These are phyloP conservation scores for Rhizopogon salebrosus DNA, from an alignment of 768 basidiomycete genomes.

Conservation along the genomic window DNA sequence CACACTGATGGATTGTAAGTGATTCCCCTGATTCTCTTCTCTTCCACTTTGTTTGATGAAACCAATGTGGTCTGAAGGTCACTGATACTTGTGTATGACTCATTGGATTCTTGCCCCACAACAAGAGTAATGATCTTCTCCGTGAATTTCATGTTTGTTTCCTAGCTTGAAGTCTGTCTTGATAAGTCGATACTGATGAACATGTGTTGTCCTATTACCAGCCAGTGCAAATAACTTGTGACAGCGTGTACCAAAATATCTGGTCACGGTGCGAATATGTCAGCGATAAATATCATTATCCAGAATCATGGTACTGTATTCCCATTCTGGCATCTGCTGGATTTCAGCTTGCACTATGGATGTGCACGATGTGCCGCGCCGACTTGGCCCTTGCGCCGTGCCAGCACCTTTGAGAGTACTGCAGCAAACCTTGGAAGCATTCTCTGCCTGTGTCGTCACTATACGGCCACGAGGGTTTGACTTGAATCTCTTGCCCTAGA, in stretches of 20 bases:
- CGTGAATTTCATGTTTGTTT: constrained; percentile 21
- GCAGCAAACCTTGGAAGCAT: constrained; percentile 1
- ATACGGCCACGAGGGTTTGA: background rate
- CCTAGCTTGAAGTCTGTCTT: constrained; percentile 3
- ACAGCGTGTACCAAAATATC: background rate
- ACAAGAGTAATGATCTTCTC: constrained; percentile 26
- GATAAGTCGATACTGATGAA: constrained; percentile 5
- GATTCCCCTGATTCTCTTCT: background rate
- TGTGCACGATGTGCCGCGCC: background rate
- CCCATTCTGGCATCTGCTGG: background rate
- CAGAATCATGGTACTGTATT: background rate
- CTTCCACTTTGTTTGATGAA: background rate
- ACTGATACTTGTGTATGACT: constrained; percentile 25
- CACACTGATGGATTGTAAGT: background rate
- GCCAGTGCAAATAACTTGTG: background rate
- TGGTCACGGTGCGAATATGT: background rate
- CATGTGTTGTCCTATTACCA: background rate
- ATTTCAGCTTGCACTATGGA: background rate
- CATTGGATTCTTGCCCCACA: constrained; percentile 10
- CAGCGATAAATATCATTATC: background rate
- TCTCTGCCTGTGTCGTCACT: background rate
- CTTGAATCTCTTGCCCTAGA: background rate
- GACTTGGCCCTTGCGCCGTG: constrained; percentile 6
- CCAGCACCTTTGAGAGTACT: constrained; percentile 8
- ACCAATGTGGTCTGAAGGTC: background rate